Conservation (phyloP, 1,284 basidiomycete genomes). For the Sphagnurus paluster region DNA sequence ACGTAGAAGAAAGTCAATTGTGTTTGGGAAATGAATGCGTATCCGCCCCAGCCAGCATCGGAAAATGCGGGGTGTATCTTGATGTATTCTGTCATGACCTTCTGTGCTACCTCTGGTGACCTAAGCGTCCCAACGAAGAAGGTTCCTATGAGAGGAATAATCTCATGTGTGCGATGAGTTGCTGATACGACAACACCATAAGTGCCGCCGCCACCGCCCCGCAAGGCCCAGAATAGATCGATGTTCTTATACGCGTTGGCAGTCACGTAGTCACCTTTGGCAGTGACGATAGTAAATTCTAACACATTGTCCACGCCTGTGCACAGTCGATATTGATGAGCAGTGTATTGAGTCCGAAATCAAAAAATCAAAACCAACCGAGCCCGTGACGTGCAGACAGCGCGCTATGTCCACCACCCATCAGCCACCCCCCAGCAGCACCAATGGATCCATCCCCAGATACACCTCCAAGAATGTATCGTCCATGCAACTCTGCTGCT, state of each 20-base stretch:
- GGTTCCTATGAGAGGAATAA: constrained; percentile 26
- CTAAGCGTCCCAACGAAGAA: constrained; percentile 26
- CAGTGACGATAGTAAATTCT: constrained; percentile 38
- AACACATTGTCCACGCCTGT: constrained; percentile 46
- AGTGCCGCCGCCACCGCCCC: constrained; percentile 49
- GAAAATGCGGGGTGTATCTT: constrained; percentile 25
- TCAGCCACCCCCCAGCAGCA: constrained; percentile 39
- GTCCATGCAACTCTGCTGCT: constrained; percentile 31
- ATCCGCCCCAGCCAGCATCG: constrained; percentile 29
- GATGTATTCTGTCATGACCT: constrained; percentile 26
- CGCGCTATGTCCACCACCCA: constrained; percentile 46
- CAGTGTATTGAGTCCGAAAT: background rate
- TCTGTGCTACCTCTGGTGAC: constrained; percentile 18
- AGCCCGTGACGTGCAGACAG: constrained; percentile 42
- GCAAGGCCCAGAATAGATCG: constrained; percentile 51
- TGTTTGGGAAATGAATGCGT: constrained; percentile 16
- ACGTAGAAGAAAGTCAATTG: constrained; percentile 23
- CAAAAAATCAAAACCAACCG: constrained; percentile 26
- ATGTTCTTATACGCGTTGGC: constrained; percentile 36
- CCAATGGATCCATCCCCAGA: constrained; percentile 37
- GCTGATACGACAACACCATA: constrained; percentile 42
- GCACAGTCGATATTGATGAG: background rate
- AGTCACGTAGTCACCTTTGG: constrained; percentile 33
- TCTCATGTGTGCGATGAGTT: constrained; percentile 38
- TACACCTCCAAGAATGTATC: constrained; percentile 39